phyloP scores from a whole-genome alignment of 306 rosid genomes.

The Astragalus glycyphyllos region DNA sequence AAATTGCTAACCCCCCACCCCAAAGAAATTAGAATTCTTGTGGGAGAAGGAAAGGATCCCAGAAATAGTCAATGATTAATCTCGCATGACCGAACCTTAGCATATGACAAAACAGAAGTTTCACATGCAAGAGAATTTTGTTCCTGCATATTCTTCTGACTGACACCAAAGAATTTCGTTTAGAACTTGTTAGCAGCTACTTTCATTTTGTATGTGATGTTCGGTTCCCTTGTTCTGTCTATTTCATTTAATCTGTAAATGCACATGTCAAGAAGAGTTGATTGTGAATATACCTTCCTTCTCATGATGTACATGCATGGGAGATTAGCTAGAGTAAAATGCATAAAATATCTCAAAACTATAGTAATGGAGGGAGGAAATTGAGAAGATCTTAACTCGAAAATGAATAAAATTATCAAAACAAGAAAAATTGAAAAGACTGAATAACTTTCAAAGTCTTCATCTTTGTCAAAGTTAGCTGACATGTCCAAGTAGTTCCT shows the following conservation, averaged over 20 bases:
- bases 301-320: too few species aligned
- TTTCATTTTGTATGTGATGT: conserved; percentile 16
- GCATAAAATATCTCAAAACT: too few species aligned
- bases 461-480: conserved; percentile 38
- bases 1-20: not conserved
- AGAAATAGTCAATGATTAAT: conserved; percentile 11
- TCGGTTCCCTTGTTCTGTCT: not conserved
- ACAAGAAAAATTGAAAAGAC: not conserved
- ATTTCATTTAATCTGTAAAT: too few species aligned
- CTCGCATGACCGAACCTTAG: conserved; percentile 14
- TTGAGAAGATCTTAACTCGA: too few species aligned
- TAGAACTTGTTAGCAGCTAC: conserved; percentile 21
- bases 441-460: not conserved
- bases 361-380: too few species aligned
- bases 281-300: too few species aligned
- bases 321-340: too few species aligned
- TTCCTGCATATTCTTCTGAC: conserved; percentile 26
- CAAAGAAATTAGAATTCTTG: conserved; percentile 33
- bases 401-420: not conserved
- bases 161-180: conserved; percentile 31
- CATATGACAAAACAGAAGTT: conserved; percentile 31
- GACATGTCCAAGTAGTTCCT: conserved; percentile 42
- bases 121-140: conserved; percentile 44
- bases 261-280: too few species aligned
- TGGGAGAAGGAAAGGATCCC: conserved; percentile 46